phyloP scores from a whole-genome alignment of 176 grass and related monocot species.

The Otatea glauca region DNA sequence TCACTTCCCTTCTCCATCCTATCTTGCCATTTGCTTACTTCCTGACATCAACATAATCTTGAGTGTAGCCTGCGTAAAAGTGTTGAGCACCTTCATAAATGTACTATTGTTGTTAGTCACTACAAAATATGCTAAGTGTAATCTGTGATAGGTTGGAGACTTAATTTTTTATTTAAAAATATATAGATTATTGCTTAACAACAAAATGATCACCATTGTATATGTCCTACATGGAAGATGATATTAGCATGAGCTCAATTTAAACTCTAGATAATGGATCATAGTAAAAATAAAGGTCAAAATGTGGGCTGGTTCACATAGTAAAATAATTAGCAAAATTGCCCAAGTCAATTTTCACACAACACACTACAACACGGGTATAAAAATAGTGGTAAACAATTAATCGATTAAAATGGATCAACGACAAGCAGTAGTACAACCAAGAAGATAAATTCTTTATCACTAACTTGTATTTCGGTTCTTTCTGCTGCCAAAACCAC shows the following conservation, averaged over 20 bases:
- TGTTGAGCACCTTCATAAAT: conserved; percentile 12
- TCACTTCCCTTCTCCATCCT: conserved; percentile 20
- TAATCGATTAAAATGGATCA: conserved; percentile 23
- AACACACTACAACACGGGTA: not conserved
- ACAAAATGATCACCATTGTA: not conserved
- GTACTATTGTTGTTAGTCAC: not conserved
- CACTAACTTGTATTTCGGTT: conserved; percentile 53
- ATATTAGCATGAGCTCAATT: not conserved
- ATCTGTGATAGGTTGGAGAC: not conserved
- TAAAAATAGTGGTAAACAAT: not conserved
- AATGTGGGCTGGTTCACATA: conserved; percentile 7
- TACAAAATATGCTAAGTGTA: not conserved
- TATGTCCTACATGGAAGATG: not conserved
- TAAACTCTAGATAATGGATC: not conserved
- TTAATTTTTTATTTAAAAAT: not conserved
- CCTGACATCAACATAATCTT: conserved; percentile 27
- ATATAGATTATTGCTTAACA: not conserved
- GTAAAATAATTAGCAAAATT: not conserved
- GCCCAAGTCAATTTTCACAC: not conserved
- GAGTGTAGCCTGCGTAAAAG: conserved; percentile 26
- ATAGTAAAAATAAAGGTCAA: not conserved
- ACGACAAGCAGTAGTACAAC: not conserved
- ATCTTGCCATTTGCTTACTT: conserved; percentile 17
- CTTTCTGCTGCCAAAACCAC: conserved; percentile 72
- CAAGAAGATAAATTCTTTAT: not conserved